phyloP scores from a whole-genome alignment of 2,329 filamentous ascomycete species.

The Sporothrix pallida region DNA sequence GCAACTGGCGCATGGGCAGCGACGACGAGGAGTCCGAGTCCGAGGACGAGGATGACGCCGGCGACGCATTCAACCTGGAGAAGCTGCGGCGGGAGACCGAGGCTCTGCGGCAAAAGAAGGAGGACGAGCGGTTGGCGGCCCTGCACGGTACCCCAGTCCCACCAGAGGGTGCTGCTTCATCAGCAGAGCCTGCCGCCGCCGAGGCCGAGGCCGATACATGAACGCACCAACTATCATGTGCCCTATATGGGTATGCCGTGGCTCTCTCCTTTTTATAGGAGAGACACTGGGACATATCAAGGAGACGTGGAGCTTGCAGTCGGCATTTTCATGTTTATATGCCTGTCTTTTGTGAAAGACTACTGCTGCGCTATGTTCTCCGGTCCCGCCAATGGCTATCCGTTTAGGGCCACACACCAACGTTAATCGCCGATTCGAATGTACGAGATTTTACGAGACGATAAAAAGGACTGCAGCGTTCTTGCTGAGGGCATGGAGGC shows the following conservation, averaged over 20 bases:
- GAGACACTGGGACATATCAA: no score
- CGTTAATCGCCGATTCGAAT: conserved; percentile 21
- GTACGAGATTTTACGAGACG: neutral
- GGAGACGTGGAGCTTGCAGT: neutral
- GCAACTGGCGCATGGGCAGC: conserved; percentile 78
- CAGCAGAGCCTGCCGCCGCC: conserved; percentile 25
- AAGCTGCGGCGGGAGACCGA: conserved; percentile 86
- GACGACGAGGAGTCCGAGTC: conserved; percentile 65
- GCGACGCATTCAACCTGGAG: conserved; percentile 76
- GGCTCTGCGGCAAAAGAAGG: conserved; percentile 71
- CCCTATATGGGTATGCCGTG: neutral
- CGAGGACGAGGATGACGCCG: conserved; percentile 64
- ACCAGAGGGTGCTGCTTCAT: neutral
- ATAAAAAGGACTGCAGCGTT: conserved; percentile 20
- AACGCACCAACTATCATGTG: neutral
- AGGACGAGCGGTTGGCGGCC: conserved; percentile 69
- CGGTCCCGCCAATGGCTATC: neutral
- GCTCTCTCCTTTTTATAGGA: neutral
- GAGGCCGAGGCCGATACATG: conserved; percentile 42
- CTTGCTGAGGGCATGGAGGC: neutral
- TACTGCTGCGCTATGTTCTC: neutral
- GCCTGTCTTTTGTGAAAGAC: neutral
- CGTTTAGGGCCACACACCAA: neutral
- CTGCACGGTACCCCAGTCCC: conserved; percentile 33
- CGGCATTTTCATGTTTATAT: neutral